Evolutionary conservation across 1,139 yeast species (phyloP).

Genomic region (Debaryomyces coudertii): DNA sequence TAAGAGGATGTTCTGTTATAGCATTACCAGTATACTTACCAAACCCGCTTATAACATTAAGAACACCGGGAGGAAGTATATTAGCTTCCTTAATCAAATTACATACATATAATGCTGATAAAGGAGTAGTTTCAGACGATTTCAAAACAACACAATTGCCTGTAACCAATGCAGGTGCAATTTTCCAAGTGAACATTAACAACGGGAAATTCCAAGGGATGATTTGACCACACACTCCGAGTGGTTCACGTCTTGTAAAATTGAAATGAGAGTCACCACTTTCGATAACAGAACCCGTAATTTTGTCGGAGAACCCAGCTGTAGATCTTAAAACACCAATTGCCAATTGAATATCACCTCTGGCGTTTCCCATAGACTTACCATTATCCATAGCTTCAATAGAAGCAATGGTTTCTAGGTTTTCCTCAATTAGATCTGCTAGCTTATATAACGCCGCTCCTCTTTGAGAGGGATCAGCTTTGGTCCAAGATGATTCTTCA

Average conservation of each 20-base stretch:
- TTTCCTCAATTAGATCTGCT: slow-evolving; percentile 56
- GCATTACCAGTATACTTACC: slow-evolving; percentile 38
- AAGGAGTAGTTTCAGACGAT: slow-evolving; percentile 39
- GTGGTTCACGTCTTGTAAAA: slow-evolving; percentile 29
- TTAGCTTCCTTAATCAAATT: slow-evolving; percentile 33
- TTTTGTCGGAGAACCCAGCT: slow-evolving; percentile 75
- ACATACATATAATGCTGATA: slow-evolving; percentile 29
- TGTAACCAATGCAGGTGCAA: slow-evolving; percentile 39
- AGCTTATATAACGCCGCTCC: slow-evolving; percentile 51
- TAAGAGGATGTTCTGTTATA: slow-evolving; percentile 32
- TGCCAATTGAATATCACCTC: slow-evolving; percentile 52
- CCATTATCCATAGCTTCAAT: slow-evolving; percentile 74
- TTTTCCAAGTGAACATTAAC: slow-evolving; percentile 42
- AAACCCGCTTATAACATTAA: slow-evolving; percentile 37
- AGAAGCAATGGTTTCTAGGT: slow-evolving; percentile 53
- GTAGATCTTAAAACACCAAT: slow-evolving; percentile 58
- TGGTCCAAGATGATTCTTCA: slow-evolving; percentile 36
- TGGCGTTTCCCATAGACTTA: slow-evolving; percentile 52
- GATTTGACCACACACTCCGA: slow-evolving; percentile 44
- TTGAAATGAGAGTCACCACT: slow-evolving; percentile 56
- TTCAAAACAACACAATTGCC: slow-evolving; percentile 40
- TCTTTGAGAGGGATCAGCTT: slow-evolving; percentile 45
- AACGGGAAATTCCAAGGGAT: slow-evolving; percentile 45
- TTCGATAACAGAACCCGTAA: slow-evolving; percentile 60
- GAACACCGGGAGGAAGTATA: slow-evolving; percentile 35